Evolutionary conservation across 2,329 filamentous ascomycete species (phyloP).

Genomic region (Venturia carpophila): DNA sequence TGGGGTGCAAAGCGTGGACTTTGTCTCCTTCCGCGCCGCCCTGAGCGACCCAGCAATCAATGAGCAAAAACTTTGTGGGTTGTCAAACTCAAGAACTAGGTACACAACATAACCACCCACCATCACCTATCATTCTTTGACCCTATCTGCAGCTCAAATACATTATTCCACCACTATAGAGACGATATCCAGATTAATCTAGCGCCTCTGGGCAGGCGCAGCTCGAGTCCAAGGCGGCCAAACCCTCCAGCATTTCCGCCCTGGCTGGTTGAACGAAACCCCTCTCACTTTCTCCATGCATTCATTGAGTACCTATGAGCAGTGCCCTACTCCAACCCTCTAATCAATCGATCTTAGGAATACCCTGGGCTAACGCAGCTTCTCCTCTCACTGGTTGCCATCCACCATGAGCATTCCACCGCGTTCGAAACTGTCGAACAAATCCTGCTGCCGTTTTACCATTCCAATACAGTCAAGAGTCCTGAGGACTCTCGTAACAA

Average conservation of each 20-base stretch:
- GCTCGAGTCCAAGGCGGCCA: not conserved
- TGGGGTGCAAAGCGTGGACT: not conserved
- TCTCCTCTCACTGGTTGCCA: not conserved
- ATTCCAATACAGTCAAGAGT: not conserved
- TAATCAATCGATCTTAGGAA: not conserved
- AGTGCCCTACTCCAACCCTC: no score
- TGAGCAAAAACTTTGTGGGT: not conserved
- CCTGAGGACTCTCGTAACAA: not conserved
- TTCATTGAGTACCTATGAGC: not conserved
- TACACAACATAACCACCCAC: not conserved
- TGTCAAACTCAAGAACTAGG: not conserved
- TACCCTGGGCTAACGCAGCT: not conserved
- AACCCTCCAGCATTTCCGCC: not conserved
- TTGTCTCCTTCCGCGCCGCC: not conserved
- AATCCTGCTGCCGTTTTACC: not conserved
- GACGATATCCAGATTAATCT: no score
- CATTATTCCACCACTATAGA: not conserved
- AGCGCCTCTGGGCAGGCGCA: not conserved
- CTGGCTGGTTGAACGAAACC: not conserved
- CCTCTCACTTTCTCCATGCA: not conserved
- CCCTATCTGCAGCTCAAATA: not conserved
- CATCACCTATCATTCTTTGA: not conserved
- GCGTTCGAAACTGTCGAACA: not conserved
- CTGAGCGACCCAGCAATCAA: not conserved
- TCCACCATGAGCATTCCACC: not conserved